Base-by-base conservation (phyloP, 495 filamentous ascomycete genomes). In the Tuber aestivum region DNA sequence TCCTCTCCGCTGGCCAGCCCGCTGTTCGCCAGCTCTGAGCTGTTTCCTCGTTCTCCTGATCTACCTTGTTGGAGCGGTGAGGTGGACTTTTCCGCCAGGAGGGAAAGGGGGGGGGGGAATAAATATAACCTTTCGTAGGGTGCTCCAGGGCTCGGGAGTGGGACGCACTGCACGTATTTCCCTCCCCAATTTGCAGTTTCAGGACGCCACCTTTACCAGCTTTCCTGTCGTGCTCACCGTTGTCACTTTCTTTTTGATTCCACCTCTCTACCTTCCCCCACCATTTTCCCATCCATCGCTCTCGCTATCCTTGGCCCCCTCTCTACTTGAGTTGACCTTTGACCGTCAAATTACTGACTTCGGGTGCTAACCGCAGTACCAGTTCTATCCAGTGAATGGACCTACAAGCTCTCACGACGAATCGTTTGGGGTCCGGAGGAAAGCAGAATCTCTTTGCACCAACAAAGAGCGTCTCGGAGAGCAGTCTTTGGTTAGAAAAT, bases 171-270 rank as follows among this genome's bases (percentile, higher is more conserved):
- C 50, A 50, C 40, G 40, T 76, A 74, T 78, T 75, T 37, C 56
- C 44, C 37, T 50, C 70, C 45, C 73, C 73, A 77, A 41, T 70
- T 56, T 45, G 65, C 44, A 23, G 27, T 35, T 76, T 72, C 72
- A 72, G 70, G 70, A 77, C 76, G 75, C 72, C 69, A 72, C 76
- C 50, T 78, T 48, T 72, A 40, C 69, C 40, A 70, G 70, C 56
- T 21, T 72, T 20, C 70, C n/a, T 44, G 42, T 73, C 74, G 74
- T 75, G 73, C 69, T 70, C 70, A 75, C 70, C 48, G 75, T 75
- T 61, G 41, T 65, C 69, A 69, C 75, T 72, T 41, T 77, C n/a
- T n/a, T 35, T 71, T 69, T 68, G 32, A 41, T 77, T 77, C n/a
- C 50, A 65, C 41, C 20, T 71, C 65, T 68, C 70, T 44, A 37